Conservation (phyloP, 352 stramenopile species). For the Elongisporangium senticosum region DNA sequence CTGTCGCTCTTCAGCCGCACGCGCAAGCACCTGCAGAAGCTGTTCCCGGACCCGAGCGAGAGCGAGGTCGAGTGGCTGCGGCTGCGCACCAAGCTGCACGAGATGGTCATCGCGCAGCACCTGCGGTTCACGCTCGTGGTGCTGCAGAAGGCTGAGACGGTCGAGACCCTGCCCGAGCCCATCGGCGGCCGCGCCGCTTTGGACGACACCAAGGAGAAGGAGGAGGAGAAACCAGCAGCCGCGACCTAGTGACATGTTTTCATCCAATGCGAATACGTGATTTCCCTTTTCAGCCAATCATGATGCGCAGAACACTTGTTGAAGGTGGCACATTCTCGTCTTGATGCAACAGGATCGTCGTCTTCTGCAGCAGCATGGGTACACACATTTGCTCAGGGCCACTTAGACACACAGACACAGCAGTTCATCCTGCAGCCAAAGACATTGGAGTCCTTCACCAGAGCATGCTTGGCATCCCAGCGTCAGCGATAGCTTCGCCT, state of each 20-base stretch:
- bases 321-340: not conserved
- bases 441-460: too few relatives aligned
- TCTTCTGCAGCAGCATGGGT: too few relatives aligned
- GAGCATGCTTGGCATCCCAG: too few relatives aligned
- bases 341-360: too few relatives aligned
- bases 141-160: slow-evolving; percentile 54
- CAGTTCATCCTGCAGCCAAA: too few relatives aligned
- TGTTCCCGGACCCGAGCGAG: slow-evolving; percentile 81
- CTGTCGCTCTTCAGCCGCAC: slow-evolving; percentile 82
- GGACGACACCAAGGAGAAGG: slow-evolving; percentile 31
- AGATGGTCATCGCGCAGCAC: slow-evolving; percentile 90
- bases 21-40: slow-evolving; percentile 78
- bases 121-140: slow-evolving; percentile 86
- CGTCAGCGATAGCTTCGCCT: not conserved
- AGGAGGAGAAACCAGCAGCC: slow-evolving; percentile 44
- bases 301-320: not conserved
- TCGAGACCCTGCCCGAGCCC: slow-evolving; percentile 17
- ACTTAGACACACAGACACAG: too few relatives aligned
- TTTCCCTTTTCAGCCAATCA: not conserved
- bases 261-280: not conserved
- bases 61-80: slow-evolving; percentile 89
- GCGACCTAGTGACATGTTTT: slow-evolving; percentile 12
- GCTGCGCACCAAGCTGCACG: slow-evolving; percentile 87
- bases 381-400: too few relatives aligned
- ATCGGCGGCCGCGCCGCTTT: slow-evolving; percentile 17